Evolutionary conservation across 257 asterid genomes (phyloP), one percentile per base, ranked within the genome.

Genomic region (Apocynum venetum): DNA sequence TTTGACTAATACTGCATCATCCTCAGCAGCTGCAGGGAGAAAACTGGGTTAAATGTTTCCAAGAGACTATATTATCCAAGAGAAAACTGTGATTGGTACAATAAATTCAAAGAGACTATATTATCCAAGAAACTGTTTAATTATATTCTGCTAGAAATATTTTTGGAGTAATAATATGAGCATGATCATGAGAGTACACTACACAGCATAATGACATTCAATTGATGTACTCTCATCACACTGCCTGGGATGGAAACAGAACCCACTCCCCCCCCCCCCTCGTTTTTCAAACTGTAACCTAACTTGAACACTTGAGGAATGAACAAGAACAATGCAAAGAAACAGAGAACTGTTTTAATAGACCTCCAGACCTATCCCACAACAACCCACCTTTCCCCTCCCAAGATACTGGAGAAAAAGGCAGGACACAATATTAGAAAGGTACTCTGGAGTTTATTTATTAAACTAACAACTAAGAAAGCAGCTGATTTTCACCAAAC

Each of bases 1-100:
- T 86, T 92, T 92, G 84, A 92, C 98, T 80, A 95, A 80, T 51
- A 35, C 82, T 38, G 83, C 88, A 66, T 92, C 98, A 87, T 94
- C 97, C 80, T 94, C 98, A 25, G 82, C 97, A 87, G 91, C 97
- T 91, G 91, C 77, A 75, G 56, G 81, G 63, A 76, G 52, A 69
- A 76, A 74, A 72, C 79, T 52, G 35, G 35, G 57, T 68, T 9
- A 14, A 25, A 35, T 57, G 15, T n/a, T 60, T 15, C 48, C 19
- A 12, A 20, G 35, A 72, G 2, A 36, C 31, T 25, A 25, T 46
- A 46, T 46, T 4, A 46, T 46, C 8, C 49, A 46, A 46, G 4
- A 2, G 31, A 25, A 25, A 25, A 25, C 31, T 63, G 61, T 20
- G 10, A 48, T 31, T 79, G 12, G 25, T 35, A 25, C 15, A 12